Evolutionary conservation across 257 asterid genomes (phyloP), one percentile per base, ranked within the genome.

Genomic region (Solanum chaucha): DNA sequence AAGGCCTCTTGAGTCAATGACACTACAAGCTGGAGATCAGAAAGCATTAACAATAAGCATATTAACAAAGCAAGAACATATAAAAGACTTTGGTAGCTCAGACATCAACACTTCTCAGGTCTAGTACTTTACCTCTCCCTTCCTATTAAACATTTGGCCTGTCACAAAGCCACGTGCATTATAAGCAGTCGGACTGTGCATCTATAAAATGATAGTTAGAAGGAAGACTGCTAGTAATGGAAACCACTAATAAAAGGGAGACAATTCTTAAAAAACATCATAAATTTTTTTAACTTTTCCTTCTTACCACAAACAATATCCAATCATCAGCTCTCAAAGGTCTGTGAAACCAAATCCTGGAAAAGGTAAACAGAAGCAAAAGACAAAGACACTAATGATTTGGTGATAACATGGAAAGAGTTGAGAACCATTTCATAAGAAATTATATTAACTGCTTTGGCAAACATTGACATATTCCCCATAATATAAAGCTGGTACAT

Each of bases 271-370:
- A 32, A 20, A 15, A 75, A 34, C 70, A 83, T 41, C 34, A n/a
- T 6, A 65, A 28, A 9, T 26, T 30, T 8, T 15, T 41, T 64
- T 14, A 3, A 9, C 28, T 51, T 77, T 85, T 35, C 72, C 81
- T 74, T 87, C 99, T 93, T 87, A 95, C 99, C 90, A 92, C 99
- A 92, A 91, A 97, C 88, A 97, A 92, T 90, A 95, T 89, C 99
- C 99, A 97, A 83, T 97, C 99, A 87, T 97, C 99, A 74, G 98
- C 98, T 92, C 96, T 93, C 85, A 95, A 88, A 71, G 96, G 90
- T 89, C 93, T 91, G 93, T 97, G 99, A 86, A 97, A 97, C 99
- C 98, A 97, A 92, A 97, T 94, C 97, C 99, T 97, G 95, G 70
- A 82, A 59, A 87, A 78, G 88, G 87, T 61, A 85, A 87, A 36